A percentile compares a stretch with the other conserved stretches of the same genome.
Conservation (phyloP, 2,329 filamentous ascomycete genomes). For the Fusarium dlaminii region DNA sequence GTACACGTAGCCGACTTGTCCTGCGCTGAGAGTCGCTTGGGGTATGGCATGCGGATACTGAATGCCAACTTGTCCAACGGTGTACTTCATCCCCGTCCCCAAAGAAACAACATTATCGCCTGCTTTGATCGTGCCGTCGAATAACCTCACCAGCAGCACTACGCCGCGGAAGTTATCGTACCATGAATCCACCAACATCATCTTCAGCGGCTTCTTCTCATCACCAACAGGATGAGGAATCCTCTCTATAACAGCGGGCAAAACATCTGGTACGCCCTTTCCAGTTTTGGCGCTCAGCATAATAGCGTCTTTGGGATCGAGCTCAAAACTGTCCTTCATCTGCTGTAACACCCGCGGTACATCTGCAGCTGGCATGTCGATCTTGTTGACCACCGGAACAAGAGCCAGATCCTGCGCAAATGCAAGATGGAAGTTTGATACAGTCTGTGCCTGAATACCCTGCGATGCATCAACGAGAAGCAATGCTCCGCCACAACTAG, state of each 20-base stretch:
- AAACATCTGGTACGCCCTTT: conserved; percentile 81
- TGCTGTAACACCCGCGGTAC: conserved; percentile 86
- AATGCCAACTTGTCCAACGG: conserved; percentile 94
- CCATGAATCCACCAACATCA: conserved; percentile 97
- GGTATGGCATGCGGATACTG: conserved; percentile 91
- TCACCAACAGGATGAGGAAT: conserved; percentile 85
- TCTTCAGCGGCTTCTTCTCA: conserved; percentile 74
- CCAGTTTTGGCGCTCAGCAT: conserved; percentile 93
- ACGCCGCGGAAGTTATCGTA: conserved; percentile 97
- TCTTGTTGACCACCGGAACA: conserved; percentile 95
- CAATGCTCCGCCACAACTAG: conserved; percentile 91
- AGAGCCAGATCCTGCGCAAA: conserved; percentile 90
- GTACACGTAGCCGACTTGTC: conserved; percentile 94
- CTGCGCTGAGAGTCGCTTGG: conserved; percentile 82
- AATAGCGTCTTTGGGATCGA: conserved; percentile 77
- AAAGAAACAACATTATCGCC: conserved; percentile 90
- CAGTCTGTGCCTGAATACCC: conserved; percentile 96
- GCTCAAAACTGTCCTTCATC: conserved; percentile 85
- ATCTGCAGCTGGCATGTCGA: conserved; percentile 91
- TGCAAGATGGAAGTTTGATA: conserved; percentile 97
- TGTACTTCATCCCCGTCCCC: conserved; percentile 88
- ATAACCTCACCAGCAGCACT: conserved; percentile 87
- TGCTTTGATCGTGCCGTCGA: conserved; percentile 84
- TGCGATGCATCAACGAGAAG: conserved; percentile 96
- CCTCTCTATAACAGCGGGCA: conserved; percentile 85